Conservation (phyloP, 2,329 filamentous ascomycete genomes). For the Annulohypoxylon truncatum region DNA sequence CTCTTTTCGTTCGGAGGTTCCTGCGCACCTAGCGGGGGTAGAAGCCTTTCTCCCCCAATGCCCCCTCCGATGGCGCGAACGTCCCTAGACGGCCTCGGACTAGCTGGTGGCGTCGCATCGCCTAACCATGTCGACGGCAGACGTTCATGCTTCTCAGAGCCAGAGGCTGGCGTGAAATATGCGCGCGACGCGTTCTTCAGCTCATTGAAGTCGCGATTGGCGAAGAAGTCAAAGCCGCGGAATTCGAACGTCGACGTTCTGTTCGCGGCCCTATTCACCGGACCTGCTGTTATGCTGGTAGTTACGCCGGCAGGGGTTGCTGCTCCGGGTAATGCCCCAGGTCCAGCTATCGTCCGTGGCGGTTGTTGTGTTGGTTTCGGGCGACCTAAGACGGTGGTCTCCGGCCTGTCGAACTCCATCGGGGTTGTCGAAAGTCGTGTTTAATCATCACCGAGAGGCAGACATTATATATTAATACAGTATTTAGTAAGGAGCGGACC, state of each 20-base stretch:
- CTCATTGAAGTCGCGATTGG: constrained; percentile 48
- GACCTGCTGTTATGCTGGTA: constrained; percentile 24
- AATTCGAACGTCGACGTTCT: constrained; percentile 45
- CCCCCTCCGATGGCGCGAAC: constrained; percentile 7
- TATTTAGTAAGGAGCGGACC: constrained; percentile 18
- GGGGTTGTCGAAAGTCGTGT: constrained; percentile 30
- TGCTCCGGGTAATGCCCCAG: constrained; percentile 1
- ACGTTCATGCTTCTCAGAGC: constrained; percentile 27
- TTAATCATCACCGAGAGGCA: constrained; percentile 38
- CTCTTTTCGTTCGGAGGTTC: constrained; percentile 33
- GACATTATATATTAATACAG: constrained; percentile 30
- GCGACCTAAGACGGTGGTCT: constrained; percentile 23
- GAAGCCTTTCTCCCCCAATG: constrained; percentile 11
- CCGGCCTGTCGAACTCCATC: constrained; percentile 41
- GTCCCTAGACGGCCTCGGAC: constrained; percentile 37
- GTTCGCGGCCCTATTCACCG: background rate
- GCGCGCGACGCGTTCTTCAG: constrained; percentile 45
- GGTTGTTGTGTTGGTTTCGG: constrained; percentile 26
- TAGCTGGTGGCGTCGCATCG: constrained; percentile 48
- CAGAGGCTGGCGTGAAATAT: constrained; percentile 41
- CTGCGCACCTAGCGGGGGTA: constrained; percentile 21
- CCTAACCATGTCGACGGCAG: constrained; percentile 49
- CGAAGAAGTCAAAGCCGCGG: constrained; percentile 50
- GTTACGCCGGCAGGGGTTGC: background rate
- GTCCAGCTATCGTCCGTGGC: background rate